Base-by-base conservation (phyloP, 2,329 filamentous ascomycete genomes). In the Monilinia polystroma region DNA sequence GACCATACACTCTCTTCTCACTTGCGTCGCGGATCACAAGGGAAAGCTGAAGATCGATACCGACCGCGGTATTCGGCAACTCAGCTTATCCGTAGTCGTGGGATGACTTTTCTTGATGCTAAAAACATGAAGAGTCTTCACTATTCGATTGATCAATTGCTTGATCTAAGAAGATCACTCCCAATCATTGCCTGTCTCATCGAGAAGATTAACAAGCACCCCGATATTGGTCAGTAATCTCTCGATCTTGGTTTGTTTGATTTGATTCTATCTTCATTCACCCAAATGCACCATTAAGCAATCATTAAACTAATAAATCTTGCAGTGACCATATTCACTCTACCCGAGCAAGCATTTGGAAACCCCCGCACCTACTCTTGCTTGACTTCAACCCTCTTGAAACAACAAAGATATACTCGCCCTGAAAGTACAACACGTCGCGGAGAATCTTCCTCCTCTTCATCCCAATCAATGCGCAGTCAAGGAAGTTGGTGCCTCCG, bases 401-500 rank as follows among this genome's bases (percentile, higher is more conserved):
- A 67, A 29, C 52, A 51, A 38, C 26, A 23, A n/a, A 56, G 14
- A 26, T 64, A 55, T 20, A 45, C 52, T 23, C 58, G 58, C 7
- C 29, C 58, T 62, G 45, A 62, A 62, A 45, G 2, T 51, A 51
- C 45, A 62, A 62, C 58, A 7, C 58, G 58, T 38, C 58, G 58
- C 23, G 58, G 68, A 67, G 45, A 64, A 62, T 52, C 72, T 72
- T 32, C 55, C 65, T 47, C 58, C 4, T 60, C 64, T 47, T 63
- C 68, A 8, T 35, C 47, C n/a, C 57, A 68, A 49, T 65, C 55
- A 47, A 67, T 63, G 23, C 67, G 56, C 47, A 65, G 67, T 35
- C 57, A 64, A 29, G 69, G 68, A n/a, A 53, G 68, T 38, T 77
- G 76, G 76, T 70, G 72, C 52, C 68, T 76, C 45, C 75, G 75